Conservation (phyloP, 768 basidiomycete genomes). For the Rhizopogon vesiculosus region DNA sequence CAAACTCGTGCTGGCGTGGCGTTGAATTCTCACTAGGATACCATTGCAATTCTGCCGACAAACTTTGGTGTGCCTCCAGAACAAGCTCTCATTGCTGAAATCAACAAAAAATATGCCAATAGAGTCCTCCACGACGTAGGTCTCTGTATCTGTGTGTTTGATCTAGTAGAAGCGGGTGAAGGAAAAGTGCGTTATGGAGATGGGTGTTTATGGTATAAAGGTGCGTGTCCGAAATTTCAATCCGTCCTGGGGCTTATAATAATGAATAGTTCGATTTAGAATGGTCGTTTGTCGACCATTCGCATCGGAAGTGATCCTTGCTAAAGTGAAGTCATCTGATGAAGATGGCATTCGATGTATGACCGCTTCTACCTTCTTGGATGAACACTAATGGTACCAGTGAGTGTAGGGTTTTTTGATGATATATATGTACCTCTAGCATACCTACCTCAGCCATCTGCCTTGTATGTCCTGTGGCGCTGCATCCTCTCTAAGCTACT, state of each 20-base stretch:
- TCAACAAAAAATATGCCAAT: slow-evolving; percentile 97
- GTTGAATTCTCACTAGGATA: slow-evolving; percentile 55
- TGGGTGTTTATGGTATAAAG: slow-evolving; percentile 92
- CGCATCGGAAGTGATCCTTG: slow-evolving; percentile 82
- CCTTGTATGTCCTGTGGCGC: slow-evolving; percentile 51
- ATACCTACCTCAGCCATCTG: slow-evolving; percentile 76
- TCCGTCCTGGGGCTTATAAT: background rate
- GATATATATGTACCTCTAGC: slow-evolving; percentile 82
- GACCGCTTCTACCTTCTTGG: slow-evolving; percentile 20
- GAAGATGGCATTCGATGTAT: slow-evolving; percentile 79
- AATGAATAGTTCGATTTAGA: slow-evolving; percentile 70
- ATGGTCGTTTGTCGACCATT: slow-evolving; percentile 92
- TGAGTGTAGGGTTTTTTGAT: slow-evolving; percentile 89
- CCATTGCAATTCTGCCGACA: slow-evolving; percentile 82
- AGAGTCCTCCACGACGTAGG: slow-evolving; percentile 87
- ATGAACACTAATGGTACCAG: slow-evolving; percentile 33
- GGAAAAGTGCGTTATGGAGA: slow-evolving; percentile 95
- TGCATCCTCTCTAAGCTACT: background rate
- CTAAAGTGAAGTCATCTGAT: slow-evolving; percentile 84
- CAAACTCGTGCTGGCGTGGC: background rate
- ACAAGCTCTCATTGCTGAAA: slow-evolving; percentile 75
- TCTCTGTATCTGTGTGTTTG: slow-evolving; percentile 86
- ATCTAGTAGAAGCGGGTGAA: slow-evolving; percentile 80
- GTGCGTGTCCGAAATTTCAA: slow-evolving; percentile 36
- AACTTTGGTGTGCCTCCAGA: slow-evolving; percentile 77